Evolutionary conservation across 2,329 filamentous ascomycete species (phyloP).

Genomic region (Corniculantispora saksenae): DNA sequence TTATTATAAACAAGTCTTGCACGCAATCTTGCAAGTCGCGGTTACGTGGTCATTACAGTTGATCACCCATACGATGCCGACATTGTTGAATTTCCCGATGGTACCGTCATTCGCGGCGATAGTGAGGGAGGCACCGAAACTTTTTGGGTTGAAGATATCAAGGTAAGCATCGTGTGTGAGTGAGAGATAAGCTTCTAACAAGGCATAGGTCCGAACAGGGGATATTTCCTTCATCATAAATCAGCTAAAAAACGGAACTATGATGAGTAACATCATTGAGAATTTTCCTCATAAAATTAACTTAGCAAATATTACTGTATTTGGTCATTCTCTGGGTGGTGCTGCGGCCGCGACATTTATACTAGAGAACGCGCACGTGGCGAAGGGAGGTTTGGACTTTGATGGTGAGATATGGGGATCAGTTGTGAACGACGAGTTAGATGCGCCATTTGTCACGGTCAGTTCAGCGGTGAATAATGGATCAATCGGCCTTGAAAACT

Average conservation of each 20-base stretch:
- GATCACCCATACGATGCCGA: slow-evolving; percentile 48
- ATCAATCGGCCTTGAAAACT: not conserved
- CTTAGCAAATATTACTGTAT: not conserved
- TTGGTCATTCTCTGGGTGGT: not conserved
- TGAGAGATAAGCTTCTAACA: not conserved
- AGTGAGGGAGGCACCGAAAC: not conserved
- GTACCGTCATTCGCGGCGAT: slow-evolving; percentile 23
- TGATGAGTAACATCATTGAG: not conserved
- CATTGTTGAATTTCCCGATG: slow-evolving; percentile 45
- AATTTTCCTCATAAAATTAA: not conserved
- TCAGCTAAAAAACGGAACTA: not conserved
- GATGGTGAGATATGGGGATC: not conserved
- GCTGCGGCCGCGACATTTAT: not conserved
- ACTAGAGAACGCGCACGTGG: not conserved
- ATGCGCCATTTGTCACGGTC: not conserved
- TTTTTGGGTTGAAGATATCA: not conserved
- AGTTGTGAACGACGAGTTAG: not conserved
- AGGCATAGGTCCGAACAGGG: not conserved
- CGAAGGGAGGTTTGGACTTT: not conserved
- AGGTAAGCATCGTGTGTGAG: not conserved
- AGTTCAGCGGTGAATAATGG: not conserved
- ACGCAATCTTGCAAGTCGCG: slow-evolving; percentile 44
- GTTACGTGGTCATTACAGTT: slow-evolving; percentile 45
- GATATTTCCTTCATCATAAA: not conserved
- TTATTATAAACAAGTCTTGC: slow-evolving; percentile 23